These are phyloP conservation scores for Friedmanniomyces endolithicus DNA, from an alignment of 495 filamentous ascomycete genomes.

Conservation along the genomic window DNA sequence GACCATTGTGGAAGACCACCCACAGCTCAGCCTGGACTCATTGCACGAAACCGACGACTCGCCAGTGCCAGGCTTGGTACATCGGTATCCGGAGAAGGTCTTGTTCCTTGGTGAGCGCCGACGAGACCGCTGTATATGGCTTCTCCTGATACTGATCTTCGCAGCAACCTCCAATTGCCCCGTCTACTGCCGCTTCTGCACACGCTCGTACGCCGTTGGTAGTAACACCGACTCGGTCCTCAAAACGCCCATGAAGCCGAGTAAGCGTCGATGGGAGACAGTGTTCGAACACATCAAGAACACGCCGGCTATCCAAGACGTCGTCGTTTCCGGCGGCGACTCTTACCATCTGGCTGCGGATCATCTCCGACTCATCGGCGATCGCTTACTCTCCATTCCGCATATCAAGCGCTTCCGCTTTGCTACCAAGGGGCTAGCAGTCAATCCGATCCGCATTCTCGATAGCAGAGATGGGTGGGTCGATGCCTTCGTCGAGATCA, in stretches of 20 bases:
- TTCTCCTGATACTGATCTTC: too few relatives aligned
- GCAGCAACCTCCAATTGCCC: slow-evolving; percentile 43
- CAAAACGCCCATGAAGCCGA: slow-evolving; percentile 37
- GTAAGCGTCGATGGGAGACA: slow-evolving; percentile 32
- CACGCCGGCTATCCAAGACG: slow-evolving; percentile 36
- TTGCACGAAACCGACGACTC: slow-evolving; percentile 40
- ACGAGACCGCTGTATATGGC: too few relatives aligned
- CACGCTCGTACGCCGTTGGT: slow-evolving; percentile 46
- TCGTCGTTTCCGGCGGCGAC: slow-evolving; percentile 49
- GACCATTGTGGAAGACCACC: slow-evolving; percentile 39
- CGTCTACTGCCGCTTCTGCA: slow-evolving; percentile 46
- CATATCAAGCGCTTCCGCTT: slow-evolving; percentile 40
- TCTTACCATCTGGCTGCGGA: slow-evolving; percentile 37
- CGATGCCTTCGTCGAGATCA: slow-evolving; percentile 36
- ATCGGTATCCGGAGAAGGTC: slow-evolving; percentile 48
- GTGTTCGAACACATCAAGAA: slow-evolving; percentile 41
- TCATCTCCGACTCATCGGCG: slow-evolving; percentile 20
- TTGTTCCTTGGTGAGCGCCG: slow-evolving; percentile 46
- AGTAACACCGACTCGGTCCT: slow-evolving; percentile 37
- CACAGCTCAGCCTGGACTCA: slow-evolving; percentile 26
- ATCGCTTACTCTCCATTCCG: slow-evolving; percentile 27
- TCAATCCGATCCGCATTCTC: slow-evolving; percentile 41
- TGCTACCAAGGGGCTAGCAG: slow-evolving; percentile 45
- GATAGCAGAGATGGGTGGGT: slow-evolving; percentile 42
- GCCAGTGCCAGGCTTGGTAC: slow-evolving; percentile 36